Conservation (phyloP, 805 yeast genomes). For the Pichia exigua region DNA sequence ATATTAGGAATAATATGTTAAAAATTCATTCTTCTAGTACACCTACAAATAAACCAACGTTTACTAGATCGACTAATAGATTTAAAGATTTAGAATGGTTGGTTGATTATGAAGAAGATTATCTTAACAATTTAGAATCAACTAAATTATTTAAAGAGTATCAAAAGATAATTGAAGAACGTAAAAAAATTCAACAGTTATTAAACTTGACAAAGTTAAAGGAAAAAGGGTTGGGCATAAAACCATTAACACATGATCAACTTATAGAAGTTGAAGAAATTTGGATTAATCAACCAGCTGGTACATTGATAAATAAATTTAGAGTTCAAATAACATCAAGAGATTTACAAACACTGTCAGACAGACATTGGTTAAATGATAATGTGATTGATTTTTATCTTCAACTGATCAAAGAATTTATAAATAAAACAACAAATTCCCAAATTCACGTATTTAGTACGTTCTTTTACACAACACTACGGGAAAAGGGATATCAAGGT, state of each 20-base stretch:
- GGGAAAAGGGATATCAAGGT: constrained; percentile 67
- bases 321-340: constrained; percentile 53
- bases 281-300: constrained; percentile 26
- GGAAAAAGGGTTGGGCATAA: constrained; percentile 25
- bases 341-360: constrained; percentile 66
- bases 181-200: constrained; percentile 30
- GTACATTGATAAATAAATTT: constrained; percentile 28
- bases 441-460: constrained; percentile 72
- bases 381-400: constrained; percentile 80
- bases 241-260: constrained; percentile 28
- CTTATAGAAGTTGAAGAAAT: constrained; percentile 26
- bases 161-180: constrained; percentile 36
- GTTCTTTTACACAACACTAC: constrained; percentile 72
- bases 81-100: constrained; percentile 27
- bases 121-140: constrained; percentile 24
- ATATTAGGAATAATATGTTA: neutral
- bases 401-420: constrained; percentile 37
- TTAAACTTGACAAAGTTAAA: constrained; percentile 30
- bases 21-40: neutral
- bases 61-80: constrained; percentile 18
- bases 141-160: constrained; percentile 32
- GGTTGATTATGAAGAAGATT: constrained; percentile 25
- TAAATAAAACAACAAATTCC: constrained; percentile 19
- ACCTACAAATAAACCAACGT: constrained; percentile 7
- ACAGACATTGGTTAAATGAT: constrained; percentile 83